Base-by-base conservation (phyloP, 345 rosid genomes). In the Hibiscus syriacus region DNA sequence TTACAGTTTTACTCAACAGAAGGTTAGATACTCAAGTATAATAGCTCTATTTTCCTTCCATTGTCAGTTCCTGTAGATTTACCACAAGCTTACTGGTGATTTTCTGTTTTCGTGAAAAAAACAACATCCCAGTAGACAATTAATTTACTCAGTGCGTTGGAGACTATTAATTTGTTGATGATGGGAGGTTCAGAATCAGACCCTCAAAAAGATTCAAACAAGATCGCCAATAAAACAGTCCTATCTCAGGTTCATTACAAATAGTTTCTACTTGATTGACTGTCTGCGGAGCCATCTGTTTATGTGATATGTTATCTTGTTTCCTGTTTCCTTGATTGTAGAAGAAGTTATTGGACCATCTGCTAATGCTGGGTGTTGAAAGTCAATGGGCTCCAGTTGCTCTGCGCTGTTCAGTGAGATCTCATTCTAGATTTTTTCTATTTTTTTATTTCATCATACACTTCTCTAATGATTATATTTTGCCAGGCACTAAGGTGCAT, bases 371-470 rank as follows among this genome's bases (percentile, higher is more conserved):
- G 84, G 96, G 97, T 66, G 84, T 92, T 57, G 99, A 92, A 81
- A 92, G 92, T 82, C 92, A 88, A 72, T 95, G 98, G 99, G 90
- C 97, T 45, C 96, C 98, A 67, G 76, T 92, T 75, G 77, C 93
- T 74, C 80, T 90, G 50, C 99, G 98, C 36, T 90, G 96, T 77
- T 82, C 76, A 70, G 99, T 95, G 84, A 78, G 88, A 48, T 34
- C 12, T 26, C 52, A 45, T 26, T 64, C 55, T 45, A 45, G 38
- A 64, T 26, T 58, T 64, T 9, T n/a, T 43, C 16, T 45, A 45
- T 19, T 64, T 64, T 16, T 26, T 45, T 53, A 8, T 16, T 64
- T 4, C 25, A 1, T 11, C 38, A 26, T 25, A 3, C 25, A 16
- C 8, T 46, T 43, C 68, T 72, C 49, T 55, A 25, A 45, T 75